Evolutionary conservation across 768 basidiomycete species (phyloP).

Genomic region (Pleurotus eryngii): DNA sequence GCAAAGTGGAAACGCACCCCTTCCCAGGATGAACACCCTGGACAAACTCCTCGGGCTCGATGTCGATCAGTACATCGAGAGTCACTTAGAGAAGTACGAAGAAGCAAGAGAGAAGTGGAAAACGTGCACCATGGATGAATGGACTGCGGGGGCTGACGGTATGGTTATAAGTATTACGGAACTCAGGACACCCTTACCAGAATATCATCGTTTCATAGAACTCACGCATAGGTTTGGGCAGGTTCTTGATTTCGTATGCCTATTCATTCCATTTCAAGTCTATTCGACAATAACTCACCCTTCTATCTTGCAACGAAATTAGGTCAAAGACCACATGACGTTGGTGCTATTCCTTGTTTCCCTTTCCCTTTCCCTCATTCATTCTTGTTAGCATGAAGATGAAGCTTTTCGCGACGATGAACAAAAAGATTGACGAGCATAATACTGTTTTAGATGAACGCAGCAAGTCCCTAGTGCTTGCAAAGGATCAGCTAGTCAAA

Average conservation of each 20-base stretch:
- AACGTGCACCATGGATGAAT: constrained; percentile 48
- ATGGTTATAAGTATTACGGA: neutral
- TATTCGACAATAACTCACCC: neutral
- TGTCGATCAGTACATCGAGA: constrained; percentile 37
- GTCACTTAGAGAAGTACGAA: constrained; percentile 42
- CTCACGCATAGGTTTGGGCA: constrained; percentile 37
- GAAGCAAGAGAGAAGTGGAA: constrained; percentile 43
- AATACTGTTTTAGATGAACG: constrained; percentile 35
- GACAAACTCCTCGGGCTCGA: constrained; percentile 41
- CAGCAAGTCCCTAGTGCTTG: constrained; percentile 34
- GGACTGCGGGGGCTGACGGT: constrained; percentile 56
- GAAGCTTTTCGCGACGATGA: constrained; percentile 41
- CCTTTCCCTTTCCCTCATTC: neutral
- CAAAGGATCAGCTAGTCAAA: constrained; percentile 33
- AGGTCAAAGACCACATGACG: constrained; percentile 52
- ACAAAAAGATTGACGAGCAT: constrained; percentile 40
- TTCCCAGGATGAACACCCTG: constrained; percentile 20
- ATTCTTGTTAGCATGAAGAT: constrained; percentile 37
- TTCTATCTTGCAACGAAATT: neutral
- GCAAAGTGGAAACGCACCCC: neutral
- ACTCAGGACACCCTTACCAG: neutral
- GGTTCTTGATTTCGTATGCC: constrained; percentile 47
- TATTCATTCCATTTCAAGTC: neutral
- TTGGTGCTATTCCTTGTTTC: constrained; percentile 20
- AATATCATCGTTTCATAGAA: constrained; percentile 27